Base-by-base conservation (phyloP, 2,329 filamentous ascomycete genomes). In the Aspergillus carbonarius region DNA sequence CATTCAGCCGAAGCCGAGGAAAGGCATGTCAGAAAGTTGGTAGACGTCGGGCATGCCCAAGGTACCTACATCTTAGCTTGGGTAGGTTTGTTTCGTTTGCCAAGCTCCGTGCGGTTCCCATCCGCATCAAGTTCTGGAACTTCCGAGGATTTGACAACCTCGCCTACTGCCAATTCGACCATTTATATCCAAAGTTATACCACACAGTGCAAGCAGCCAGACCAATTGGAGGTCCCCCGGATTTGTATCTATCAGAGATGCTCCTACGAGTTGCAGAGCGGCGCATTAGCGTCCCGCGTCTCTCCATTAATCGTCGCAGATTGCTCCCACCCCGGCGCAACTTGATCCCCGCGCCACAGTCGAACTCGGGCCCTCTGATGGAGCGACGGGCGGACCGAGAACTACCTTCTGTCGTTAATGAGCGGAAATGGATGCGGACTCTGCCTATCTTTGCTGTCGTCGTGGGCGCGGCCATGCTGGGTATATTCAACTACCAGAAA, bases 401-500 rank as follows among this genome's bases (percentile, higher is more conserved):
- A 48, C 77, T 85, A 2, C 82, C 82, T 15, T 67, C 75, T 30
- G 68, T 82, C 40, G 66, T 72, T 13, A 64, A 65, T n/a, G 66
- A 70, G 50, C 85, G 85, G 72, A 81, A 82, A 66, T 93, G 90
- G 89, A 73, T 82, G 56, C 84, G 85, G 67, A 92, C 91, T 1
- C 77, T 96, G 34, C 93, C 93, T 55, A 79, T 96, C 73, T 98
- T 98, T 83, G 73, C 89, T 54, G 76, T 84, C 63, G 80, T 91
- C 63, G 86, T 96, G 67, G 84, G 85, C 50, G 81, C 83, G 56
- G 89, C 88, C 65, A 88, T 88, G 65, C 79, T 96, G 60, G 91
- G 89, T 66, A 97, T 99, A 76, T 98, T 99, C 89, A 99, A 99
- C 84, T 98, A 99, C 85, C 93, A 99, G 76, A 97, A 97, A 76